Percentiles rank a stretch among this genome's conserved stretches.
Evolutionary conservation across 805 yeast species (phyloP).

Genomic region (Limtongia smithiae): DNA sequence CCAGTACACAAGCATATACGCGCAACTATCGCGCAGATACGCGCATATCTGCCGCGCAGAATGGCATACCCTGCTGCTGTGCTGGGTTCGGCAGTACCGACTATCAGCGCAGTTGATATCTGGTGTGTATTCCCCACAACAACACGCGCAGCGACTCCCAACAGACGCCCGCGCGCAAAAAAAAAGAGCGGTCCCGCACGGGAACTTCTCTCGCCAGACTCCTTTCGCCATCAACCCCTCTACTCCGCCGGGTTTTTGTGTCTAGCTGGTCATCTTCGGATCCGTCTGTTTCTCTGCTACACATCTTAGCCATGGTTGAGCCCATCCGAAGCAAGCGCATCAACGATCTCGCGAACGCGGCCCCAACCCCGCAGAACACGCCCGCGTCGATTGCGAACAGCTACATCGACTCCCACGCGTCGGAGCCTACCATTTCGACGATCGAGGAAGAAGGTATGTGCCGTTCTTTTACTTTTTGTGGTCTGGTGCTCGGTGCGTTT

Average conservation of each 20-base stretch:
- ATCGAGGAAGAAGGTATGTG: slow-evolving; percentile 61
- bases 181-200: too few species aligned
- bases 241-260: neutral
- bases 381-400: slow-evolving; percentile 71
- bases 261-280: slow-evolving; percentile 1
- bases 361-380: slow-evolving; percentile 98
- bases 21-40: too few species aligned
- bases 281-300: neutral
- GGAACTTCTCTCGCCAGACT: too few species aligned
- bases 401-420: slow-evolving; percentile 47
- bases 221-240: slow-evolving; percentile 10
- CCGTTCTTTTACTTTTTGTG: neutral
- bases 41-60: too few species aligned
- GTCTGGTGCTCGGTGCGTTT: neutral
- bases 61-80: too few species aligned
- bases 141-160: too few species aligned
- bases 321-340: slow-evolving; percentile 71
- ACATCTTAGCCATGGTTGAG: slow-evolving; percentile 59
- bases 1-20: too few species aligned
- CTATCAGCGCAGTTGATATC: too few species aligned
- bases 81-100: too few species aligned
- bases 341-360: slow-evolving; percentile 73
- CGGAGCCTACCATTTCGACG: slow-evolving; percentile 53
- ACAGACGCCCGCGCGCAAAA: too few species aligned
- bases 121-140: too few species aligned